Evolutionary conservation across 2,329 filamentous ascomycete genomes (phyloP), one percentile per base, ranked within the genome.

Genomic region (Fragosphaeria purpurea): DNA sequence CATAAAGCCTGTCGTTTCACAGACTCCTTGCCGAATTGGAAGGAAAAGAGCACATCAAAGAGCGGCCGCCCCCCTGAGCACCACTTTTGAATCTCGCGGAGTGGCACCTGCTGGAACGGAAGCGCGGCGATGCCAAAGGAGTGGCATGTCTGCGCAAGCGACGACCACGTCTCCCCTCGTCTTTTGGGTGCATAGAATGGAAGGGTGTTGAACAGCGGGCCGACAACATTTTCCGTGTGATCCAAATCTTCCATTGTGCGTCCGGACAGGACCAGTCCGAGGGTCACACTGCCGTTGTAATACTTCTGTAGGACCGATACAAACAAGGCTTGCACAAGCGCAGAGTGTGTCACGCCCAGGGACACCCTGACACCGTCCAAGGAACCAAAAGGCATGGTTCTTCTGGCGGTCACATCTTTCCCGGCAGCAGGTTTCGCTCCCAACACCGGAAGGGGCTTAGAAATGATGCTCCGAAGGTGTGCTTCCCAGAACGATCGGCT

Each of bases 131-230:
- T 75, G 61, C 87, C 88, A 61, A 85, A 88, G 0, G 79, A 67
- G 58, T 95, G 88, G 54, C 85, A 87, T 47, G 70, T 67, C 12
- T 67, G 70, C 30, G 88, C 70, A 1, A 88, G 64, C 0, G 77
- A 72, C 1, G 67, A 62, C 80, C 85, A 88, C 0, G 73, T 79
- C 68, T 0, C 65, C 60, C 35, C 41, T 5, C 9, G 7, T 2
- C 7, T 39, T 33, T 43, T 32, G 1, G 46, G 40, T n/a, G 54
- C 52, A 50, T 78, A 74, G 61, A 85, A 88, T 0, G 90, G 88
- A 1, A 96, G 70, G 0, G 89, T 95, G 62, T 96, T 96, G 74
- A 96, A 95, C 22, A 96, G 68, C 0, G 91, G 90, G 0, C 90
- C 91, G 41, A 93, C 76, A 1, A 86, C 78, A 30, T 72, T 62